These are phyloP conservation scores for Schwanniomyces occidentalis DNA, from an alignment of 805 yeast genomes.

Conservation along the genomic window DNA sequence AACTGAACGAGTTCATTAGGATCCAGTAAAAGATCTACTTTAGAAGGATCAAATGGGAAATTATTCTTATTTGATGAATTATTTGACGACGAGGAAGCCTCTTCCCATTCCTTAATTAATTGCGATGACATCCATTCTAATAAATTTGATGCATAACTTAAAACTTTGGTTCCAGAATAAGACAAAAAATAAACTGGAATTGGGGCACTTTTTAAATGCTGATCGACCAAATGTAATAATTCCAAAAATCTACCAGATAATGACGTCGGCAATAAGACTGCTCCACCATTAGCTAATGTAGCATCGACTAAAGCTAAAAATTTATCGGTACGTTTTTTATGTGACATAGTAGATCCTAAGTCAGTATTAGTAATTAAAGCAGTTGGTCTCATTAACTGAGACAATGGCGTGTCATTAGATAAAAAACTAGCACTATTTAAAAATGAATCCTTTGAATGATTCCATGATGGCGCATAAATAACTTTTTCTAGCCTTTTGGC, in stretches of 20 bases:
- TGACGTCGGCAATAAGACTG: conserved; percentile 80
- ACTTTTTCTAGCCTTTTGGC: conserved; percentile 73
- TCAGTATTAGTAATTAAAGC: conserved; percentile 76
- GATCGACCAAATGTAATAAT: conserved; percentile 70
- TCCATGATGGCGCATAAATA: conserved; percentile 93
- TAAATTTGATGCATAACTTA: conserved; percentile 84
- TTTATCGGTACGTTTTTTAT: conserved; percentile 61
- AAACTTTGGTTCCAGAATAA: conserved; percentile 72
- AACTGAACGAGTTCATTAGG: conserved; percentile 55
- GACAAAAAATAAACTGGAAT: conserved; percentile 78
- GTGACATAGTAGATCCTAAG: conserved; percentile 63
- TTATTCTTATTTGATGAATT: conserved; percentile 46
- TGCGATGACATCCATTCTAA: conserved; percentile 93
- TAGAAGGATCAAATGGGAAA: conserved; percentile 75
- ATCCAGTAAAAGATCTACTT: conserved; percentile 54
- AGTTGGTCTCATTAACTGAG: conserved; percentile 72
- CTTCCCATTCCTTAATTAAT: conserved; percentile 85
- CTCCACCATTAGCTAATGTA: conserved; percentile 71
- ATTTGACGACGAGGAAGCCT: conserved; percentile 20
- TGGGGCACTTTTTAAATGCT: conserved; percentile 54
- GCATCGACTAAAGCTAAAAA: conserved; percentile 64
- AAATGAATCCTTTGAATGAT: conserved; percentile 86
- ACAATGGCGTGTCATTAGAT: conserved; percentile 59
- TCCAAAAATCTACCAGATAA: conserved; percentile 82
- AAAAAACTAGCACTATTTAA: conserved; percentile 48